phyloP scores from a whole-genome alignment of 2,329 filamentous ascomycete species.

The Trichoderma guizhouense region DNA sequence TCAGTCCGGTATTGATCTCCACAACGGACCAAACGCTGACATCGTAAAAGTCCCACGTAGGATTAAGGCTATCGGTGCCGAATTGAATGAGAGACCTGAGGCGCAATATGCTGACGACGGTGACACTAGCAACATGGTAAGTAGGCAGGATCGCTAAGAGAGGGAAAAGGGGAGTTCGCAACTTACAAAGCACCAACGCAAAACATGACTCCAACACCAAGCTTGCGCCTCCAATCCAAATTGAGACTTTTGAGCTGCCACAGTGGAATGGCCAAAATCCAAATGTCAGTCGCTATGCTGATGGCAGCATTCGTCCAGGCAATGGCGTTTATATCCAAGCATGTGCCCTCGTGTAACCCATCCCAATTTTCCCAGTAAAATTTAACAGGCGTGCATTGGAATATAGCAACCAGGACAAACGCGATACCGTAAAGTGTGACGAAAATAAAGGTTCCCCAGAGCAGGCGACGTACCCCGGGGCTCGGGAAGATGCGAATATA shows the following conservation, averaged over 20 bases:
- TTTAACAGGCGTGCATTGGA: conserved; percentile 50
- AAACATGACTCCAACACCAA: conserved; percentile 50
- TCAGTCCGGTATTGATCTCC: conserved; percentile 39
- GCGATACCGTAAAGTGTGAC: conserved; percentile 38
- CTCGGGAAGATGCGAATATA: conserved; percentile 54
- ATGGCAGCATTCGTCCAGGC: conserved; percentile 51
- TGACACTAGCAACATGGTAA: conserved; percentile 29
- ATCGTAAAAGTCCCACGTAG: conserved; percentile 35
- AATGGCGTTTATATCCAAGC: conserved; percentile 47
- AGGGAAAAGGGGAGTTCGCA: neutral
- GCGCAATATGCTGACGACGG: conserved; percentile 38
- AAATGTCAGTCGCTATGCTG: conserved; percentile 50
- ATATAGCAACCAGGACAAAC: conserved; percentile 43
- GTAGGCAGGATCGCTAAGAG: neutral
- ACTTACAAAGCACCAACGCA: conserved; percentile 46
- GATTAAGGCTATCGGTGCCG: conserved; percentile 29
- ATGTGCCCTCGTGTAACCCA: conserved; percentile 43
- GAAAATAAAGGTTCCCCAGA: conserved; percentile 43
- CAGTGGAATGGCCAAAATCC: conserved; percentile 51
- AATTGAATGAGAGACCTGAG: conserved; percentile 34
- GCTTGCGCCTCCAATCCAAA: conserved; percentile 47
- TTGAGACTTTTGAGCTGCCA: conserved; percentile 42
- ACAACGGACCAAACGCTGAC: conserved; percentile 36
- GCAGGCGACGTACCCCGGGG: conserved; percentile 34
- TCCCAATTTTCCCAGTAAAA: conserved; percentile 55